These are phyloP conservation scores for Danielia oregonensis DNA, from an alignment of 805 yeast species.

Conservation along the genomic window DNA sequence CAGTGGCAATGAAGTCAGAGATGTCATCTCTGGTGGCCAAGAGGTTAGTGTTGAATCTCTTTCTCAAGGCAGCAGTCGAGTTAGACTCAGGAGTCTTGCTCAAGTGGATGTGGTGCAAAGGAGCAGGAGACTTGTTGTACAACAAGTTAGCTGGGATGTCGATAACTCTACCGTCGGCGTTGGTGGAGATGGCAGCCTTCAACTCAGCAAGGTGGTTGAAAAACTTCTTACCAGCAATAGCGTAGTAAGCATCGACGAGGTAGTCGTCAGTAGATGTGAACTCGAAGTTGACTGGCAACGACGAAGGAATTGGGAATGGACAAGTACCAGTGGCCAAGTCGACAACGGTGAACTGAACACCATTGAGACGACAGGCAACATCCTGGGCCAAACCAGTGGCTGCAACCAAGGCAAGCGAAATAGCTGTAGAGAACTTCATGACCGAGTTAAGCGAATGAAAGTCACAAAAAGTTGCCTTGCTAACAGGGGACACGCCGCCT, in stretches of 20 bases:
- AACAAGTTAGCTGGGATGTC: slow-evolving; percentile 29
- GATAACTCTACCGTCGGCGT: slow-evolving; percentile 31
- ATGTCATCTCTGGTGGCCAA: slow-evolving; percentile 30
- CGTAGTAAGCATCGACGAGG: slow-evolving; percentile 34
- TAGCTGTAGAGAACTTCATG: slow-evolving; percentile 19
- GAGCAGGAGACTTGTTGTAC: slow-evolving; percentile 19
- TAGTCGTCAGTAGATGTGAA: slow-evolving; percentile 28
- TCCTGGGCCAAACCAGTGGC: slow-evolving; percentile 24
- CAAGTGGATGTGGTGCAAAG: slow-evolving; percentile 28
- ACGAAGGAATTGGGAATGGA: slow-evolving; percentile 32
- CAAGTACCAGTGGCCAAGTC: slow-evolving; percentile 40
- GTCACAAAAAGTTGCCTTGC: slow-evolving; percentile 2
- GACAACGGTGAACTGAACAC: slow-evolving; percentile 30
- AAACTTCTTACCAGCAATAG: slow-evolving; percentile 21
- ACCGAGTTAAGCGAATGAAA: slow-evolving; percentile 10
- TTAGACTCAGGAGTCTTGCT: slow-evolving; percentile 28
- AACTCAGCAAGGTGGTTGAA: slow-evolving; percentile 33
- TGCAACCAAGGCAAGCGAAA: slow-evolving; percentile 19
- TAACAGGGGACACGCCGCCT: no score
- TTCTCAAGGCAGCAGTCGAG: slow-evolving; percentile 40
- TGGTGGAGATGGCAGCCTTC: no score
- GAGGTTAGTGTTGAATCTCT: slow-evolving; percentile 27
- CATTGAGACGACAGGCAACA: slow-evolving; percentile 37
- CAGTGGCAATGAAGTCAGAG: slow-evolving; percentile 20
- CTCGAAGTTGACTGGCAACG: slow-evolving; percentile 24